A percentile compares a stretch with the other conserved stretches of the same genome.
phyloP scores from a whole-genome alignment of 331 rosid genomes.

The Acacia pycnantha region DNA sequence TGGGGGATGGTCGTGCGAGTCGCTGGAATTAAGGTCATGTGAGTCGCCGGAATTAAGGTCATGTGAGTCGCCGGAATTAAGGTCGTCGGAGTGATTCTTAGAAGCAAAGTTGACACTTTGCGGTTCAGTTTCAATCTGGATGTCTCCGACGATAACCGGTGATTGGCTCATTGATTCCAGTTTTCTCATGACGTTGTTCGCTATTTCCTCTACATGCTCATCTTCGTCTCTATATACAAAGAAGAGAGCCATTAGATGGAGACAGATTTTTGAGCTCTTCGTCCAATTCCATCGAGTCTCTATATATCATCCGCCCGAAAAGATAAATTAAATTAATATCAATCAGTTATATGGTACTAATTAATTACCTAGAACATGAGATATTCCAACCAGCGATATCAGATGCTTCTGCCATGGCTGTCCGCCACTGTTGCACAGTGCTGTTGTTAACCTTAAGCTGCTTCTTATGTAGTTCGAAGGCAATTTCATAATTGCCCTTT shows the following conservation, averaged over 20 bases:
- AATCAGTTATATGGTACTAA: background rate
- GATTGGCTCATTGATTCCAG: no score
- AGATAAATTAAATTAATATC: background rate
- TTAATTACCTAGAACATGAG: slow-evolving; percentile 4
- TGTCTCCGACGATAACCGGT: background rate
- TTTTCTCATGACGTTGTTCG: background rate
- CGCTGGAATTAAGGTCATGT: no score
- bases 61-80: background rate
- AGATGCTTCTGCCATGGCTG: slow-evolving; percentile 19
- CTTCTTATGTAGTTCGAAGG: slow-evolving; percentile 7
- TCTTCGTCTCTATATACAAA: background rate
- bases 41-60: no score
- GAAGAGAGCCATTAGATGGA: background rate
- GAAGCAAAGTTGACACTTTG: background rate
- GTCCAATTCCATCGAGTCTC: no score
- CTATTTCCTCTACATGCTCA: background rate
- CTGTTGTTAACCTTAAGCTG: background rate
- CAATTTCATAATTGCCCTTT: slow-evolving; percentile 17
- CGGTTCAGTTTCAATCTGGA: background rate
- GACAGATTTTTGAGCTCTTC: no score
- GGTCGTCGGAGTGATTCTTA: background rate
- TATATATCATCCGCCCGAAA: no score
- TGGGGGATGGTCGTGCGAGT: no score
- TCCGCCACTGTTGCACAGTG: slow-evolving; percentile 23
- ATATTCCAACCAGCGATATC: slow-evolving; percentile 29